Conservation (phyloP, 164 flowering plant genomes). For the Macadamia integrifolia region DNA sequence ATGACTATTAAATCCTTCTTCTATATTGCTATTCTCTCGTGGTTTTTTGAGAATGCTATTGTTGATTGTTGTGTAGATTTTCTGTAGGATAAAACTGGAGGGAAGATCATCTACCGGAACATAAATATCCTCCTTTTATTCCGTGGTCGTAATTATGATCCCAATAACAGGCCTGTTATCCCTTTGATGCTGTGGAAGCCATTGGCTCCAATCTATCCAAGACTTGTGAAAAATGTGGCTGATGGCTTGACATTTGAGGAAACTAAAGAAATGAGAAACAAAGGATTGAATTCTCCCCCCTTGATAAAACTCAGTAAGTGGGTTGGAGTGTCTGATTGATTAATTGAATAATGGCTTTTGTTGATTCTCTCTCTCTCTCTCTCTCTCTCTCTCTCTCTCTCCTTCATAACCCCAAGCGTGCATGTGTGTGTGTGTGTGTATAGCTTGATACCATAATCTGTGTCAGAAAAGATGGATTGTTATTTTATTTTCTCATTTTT, state of each 20-base stretch:
- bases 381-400: neutral
- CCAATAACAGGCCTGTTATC: constrained; percentile 57
- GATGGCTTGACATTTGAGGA: constrained; percentile 81
- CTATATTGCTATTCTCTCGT: neutral
- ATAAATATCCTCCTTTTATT: constrained; percentile 70
- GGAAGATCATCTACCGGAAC: constrained; percentile 64
- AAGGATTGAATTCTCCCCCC: constrained; percentile 57
- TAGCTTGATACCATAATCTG: neutral
- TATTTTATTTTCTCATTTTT: neutral
- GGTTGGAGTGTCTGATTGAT: neutral
- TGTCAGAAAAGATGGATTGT: neutral
- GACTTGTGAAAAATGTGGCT: constrained; percentile 75
- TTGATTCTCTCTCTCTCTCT: neutral
- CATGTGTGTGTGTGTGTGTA: neutral
- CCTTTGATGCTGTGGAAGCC: constrained; percentile 96
- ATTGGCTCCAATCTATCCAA: constrained; percentile 76
- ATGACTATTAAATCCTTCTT: neutral
- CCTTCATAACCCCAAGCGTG: too few relatives aligned
- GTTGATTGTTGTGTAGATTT: constrained; percentile 25
- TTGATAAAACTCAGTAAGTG: constrained; percentile 80
- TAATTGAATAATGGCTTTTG: neutral
- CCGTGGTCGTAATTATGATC: constrained; percentile 84
- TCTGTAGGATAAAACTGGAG: constrained; percentile 86
- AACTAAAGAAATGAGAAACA: constrained; percentile 77
- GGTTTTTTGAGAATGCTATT: neutral